Evolutionary conservation across 768 basidiomycete genomes (phyloP).

Genomic region (Ramaria rubella): DNA sequence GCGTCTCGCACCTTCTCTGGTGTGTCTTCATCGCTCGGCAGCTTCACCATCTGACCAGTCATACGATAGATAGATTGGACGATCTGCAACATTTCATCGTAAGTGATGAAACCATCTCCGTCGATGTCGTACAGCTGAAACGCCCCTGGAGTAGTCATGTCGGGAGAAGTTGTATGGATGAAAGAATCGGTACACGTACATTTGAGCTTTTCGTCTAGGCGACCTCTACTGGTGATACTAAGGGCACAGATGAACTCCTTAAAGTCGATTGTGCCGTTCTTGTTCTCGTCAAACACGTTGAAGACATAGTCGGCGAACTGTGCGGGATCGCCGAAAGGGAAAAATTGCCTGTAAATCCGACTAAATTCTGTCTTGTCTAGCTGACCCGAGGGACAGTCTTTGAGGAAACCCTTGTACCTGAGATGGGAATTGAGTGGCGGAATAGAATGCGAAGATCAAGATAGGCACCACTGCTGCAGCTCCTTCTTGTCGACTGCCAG

Average conservation of each 20-base stretch:
- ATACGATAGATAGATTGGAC: slow-evolving; percentile 99
- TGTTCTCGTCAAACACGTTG: slow-evolving; percentile 93
- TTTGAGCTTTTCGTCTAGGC: slow-evolving; percentile 95
- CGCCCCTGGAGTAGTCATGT: slow-evolving; percentile 64
- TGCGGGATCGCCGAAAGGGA: slow-evolving; percentile 96
- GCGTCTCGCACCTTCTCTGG: slow-evolving; percentile 76
- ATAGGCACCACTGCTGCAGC: slow-evolving; percentile 80
- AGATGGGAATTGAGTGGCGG: slow-evolving; percentile 1
- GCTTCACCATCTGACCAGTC: slow-evolving; percentile 99
- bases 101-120: slow-evolving; percentile 96
- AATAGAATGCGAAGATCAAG: not conserved
- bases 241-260: slow-evolving; percentile 99
- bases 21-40: slow-evolving; percentile 98
- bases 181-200: slow-evolving; percentile 48
- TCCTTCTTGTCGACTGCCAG: slow-evolving; percentile 51
- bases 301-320: slow-evolving; percentile 99
- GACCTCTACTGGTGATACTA: slow-evolving; percentile 88
- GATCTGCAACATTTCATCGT: slow-evolving; percentile 98
- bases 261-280: slow-evolving; percentile 97
- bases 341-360: slow-evolving; percentile 99
- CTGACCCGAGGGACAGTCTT: slow-evolving; percentile 96
- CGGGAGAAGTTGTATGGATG: slow-evolving; percentile 7
- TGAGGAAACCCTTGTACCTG: slow-evolving; percentile 99
- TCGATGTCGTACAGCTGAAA: slow-evolving; percentile 99
- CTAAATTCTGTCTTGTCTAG: slow-evolving; percentile 94